Percentiles rank a stretch among this genome's conserved stretches.
Conservation (phyloP, 2,329 filamentous ascomycete species). For the Cadophora malorum region DNA sequence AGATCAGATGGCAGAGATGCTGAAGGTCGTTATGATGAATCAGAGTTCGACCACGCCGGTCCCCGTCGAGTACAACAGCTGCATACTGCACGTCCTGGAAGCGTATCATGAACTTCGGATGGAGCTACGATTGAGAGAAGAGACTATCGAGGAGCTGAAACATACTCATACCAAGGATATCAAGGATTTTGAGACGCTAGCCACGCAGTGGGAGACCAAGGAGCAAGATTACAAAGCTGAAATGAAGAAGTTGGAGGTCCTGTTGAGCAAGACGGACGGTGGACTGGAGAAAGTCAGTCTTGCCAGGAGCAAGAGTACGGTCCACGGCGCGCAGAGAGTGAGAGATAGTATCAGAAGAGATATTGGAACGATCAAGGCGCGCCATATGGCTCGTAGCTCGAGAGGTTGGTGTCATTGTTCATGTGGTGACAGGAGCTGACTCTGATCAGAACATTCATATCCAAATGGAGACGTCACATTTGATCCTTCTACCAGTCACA, state of each 20-base stretch:
- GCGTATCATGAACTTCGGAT: constrained; percentile 39
- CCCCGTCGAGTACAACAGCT: constrained; percentile 43
- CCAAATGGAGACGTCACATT: not conserved
- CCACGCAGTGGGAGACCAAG: constrained; percentile 40
- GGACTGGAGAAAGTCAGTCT: constrained; percentile 43
- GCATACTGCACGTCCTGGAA: constrained; percentile 44
- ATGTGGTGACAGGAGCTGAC: not conserved
- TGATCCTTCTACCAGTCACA: constrained; percentile 1
- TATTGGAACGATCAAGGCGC: constrained; percentile 38
- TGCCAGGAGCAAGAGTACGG: constrained; percentile 41
- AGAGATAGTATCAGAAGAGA: constrained; percentile 33
- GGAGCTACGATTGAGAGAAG: constrained; percentile 34
- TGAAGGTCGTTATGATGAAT: constrained; percentile 46
- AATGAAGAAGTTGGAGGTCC: constrained; percentile 43
- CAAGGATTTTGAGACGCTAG: constrained; percentile 40
- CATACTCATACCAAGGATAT: constrained; percentile 39
- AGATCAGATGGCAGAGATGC: constrained; percentile 43
- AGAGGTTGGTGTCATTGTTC: constrained; percentile 15
- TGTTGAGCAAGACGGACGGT: constrained; percentile 41
- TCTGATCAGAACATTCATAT: constrained; percentile 9
- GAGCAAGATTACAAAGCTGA: constrained; percentile 43
- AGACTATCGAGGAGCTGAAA: constrained; percentile 39
- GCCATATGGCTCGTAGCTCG: constrained; percentile 25
- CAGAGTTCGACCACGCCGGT: constrained; percentile 36
- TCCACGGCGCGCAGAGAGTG: constrained; percentile 39